Evolutionary conservation across 495 filamentous ascomycete genomes (phyloP).

Genomic region (Penicillium robsamsonii): DNA sequence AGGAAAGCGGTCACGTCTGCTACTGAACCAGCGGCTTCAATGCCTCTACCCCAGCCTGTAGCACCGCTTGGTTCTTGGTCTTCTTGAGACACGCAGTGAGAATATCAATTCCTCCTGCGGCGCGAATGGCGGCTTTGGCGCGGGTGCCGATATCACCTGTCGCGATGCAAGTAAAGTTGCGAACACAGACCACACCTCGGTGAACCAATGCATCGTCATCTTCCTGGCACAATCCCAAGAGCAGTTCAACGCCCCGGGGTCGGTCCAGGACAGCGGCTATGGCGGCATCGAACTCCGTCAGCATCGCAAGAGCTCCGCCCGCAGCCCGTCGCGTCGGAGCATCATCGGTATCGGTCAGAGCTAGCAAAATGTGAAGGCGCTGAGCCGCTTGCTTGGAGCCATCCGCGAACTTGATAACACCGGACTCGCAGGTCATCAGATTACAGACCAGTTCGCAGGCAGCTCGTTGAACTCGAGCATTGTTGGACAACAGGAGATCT

Average conservation of each 20-base stretch:
- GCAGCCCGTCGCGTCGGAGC: constrained; percentile 75
- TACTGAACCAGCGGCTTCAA: constrained; percentile 57
- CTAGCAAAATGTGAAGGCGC: constrained; percentile 77
- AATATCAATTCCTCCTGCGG: constrained; percentile 55
- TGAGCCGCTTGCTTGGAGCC: constrained; percentile 63
- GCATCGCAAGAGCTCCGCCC: constrained; percentile 80
- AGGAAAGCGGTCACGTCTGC: constrained; percentile 13
- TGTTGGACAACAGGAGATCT: constrained; percentile 75
- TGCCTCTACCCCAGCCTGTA: constrained; percentile 62
- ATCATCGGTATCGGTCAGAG: constrained; percentile 83
- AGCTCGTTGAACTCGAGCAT: constrained; percentile 74
- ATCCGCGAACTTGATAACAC: constrained; percentile 72
- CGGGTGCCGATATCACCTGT: constrained; percentile 42
- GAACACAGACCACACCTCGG: constrained; percentile 72
- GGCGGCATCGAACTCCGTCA: constrained; percentile 73
- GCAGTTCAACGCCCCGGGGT: constrained; percentile 64
- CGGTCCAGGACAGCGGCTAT: constrained; percentile 66
- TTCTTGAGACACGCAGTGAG: constrained; percentile 63
- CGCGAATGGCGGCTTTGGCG: constrained; percentile 39
- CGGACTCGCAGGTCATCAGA: constrained; percentile 73
- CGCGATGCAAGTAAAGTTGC: constrained; percentile 44
- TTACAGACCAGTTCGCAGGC: constrained; percentile 91
- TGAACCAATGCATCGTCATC: constrained; percentile 72
- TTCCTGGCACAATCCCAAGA: constrained; percentile 74
- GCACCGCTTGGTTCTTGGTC: constrained; percentile 59